Evolutionary conservation across 345 rosid species (phyloP).

Genomic region (Schrenkiella parvula): DNA sequence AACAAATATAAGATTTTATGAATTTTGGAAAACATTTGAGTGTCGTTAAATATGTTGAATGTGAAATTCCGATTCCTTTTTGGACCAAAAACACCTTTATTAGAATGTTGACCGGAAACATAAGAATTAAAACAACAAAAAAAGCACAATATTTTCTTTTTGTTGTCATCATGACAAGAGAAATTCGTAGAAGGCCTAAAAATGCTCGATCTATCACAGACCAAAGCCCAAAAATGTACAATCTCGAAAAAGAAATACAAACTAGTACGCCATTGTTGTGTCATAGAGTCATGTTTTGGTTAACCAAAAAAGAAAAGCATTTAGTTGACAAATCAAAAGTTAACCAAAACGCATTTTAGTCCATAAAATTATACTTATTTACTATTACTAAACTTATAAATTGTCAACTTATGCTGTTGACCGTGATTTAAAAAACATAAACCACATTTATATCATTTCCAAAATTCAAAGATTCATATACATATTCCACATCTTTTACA

Average conservation of each 20-base stretch:
- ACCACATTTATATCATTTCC: not conserved
- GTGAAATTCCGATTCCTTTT: too few species aligned
- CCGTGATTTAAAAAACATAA: not conserved
- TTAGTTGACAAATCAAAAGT: not conserved
- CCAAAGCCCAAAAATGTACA: not conserved
- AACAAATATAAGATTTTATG: too few species aligned
- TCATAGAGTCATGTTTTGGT: conserved; percentile 14
- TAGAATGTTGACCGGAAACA: too few species aligned
- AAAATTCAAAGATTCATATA: not conserved
- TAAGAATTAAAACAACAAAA: too few species aligned
- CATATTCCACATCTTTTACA: not conserved
- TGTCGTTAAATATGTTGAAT: too few species aligned
- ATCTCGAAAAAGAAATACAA: not conserved
- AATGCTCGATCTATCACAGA: not conserved
- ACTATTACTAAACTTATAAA: not conserved
- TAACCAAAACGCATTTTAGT: not conserved
- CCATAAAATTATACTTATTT: not conserved
- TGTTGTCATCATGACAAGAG: not conserved
- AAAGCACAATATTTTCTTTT: too few species aligned
- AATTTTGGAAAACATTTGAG: too few species aligned
- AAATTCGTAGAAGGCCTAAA: not conserved
- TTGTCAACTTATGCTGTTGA: conserved; percentile 5
- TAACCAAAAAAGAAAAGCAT: not conserved
- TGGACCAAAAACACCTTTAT: too few species aligned
- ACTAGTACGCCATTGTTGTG: not conserved